Base-by-base conservation (phyloP, 1,284 basidiomycete genomes). In the Rhodotorula mucilaginosa region DNA sequence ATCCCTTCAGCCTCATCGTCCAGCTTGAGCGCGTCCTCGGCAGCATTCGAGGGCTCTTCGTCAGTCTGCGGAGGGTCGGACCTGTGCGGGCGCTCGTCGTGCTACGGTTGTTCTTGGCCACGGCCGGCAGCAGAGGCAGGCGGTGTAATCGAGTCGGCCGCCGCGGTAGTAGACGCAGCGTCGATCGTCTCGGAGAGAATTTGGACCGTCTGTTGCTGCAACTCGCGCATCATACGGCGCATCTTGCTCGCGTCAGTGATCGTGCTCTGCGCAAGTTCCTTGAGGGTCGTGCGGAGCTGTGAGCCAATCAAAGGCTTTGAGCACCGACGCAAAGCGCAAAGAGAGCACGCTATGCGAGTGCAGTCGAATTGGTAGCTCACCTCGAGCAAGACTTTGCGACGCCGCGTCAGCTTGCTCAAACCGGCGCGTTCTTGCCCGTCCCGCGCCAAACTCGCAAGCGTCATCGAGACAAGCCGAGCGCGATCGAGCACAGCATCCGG, bases 261-360 rank as follows among this genome's bases (percentile, higher is more conserved):
- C 18, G 89, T 90, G 75, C 91, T 83, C 34, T 89, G 86, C 46
- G 87, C 81, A 1, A 87, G 87, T 81, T 92, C 90, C 0, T 81
- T 84, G 10, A 91, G 84, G 77, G 90, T 88, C 0, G 87, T 87
- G 62, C 85, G 84, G 59, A 91, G 85, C 90, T 91, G 74, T 31
- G 31, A 34, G 21, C 13, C 4, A 16, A 21, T 31, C 21, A 10
- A 2, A 21, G 18, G 19, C 3, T 10, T 8, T 34, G 0, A 34
- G 29, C 29, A 31, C 8, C 10, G 57, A 39, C 3, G 29, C 10
- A 44, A 39, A n/a, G 15, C 12, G 31, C 7, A 39, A 12, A 19
- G 3, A 19, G 6, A 18, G 49, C 49, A 18, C 49, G 21, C 10
- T 51, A 23, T 19, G 19, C 18, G 19, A 19, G 49, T 8, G 12